These are phyloP conservation scores for Lentinula detonsa DNA, from an alignment of 768 basidiomycete species.

Conservation along the genomic window DNA sequence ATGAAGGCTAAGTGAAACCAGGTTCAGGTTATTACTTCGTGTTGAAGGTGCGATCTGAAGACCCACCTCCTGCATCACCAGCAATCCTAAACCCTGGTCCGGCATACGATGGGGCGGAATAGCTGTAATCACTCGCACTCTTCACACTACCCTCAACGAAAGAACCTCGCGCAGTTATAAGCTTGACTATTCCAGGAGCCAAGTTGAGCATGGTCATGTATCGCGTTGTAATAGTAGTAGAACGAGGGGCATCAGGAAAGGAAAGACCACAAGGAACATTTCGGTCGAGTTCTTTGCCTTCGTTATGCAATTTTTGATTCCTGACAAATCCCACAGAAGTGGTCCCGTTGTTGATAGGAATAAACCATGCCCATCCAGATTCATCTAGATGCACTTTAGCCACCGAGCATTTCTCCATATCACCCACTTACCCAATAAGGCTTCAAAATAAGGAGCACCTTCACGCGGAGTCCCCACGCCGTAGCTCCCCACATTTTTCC, in stretches of 20 bases:
- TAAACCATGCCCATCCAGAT: constrained; percentile 70
- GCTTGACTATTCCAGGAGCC: constrained; percentile 19
- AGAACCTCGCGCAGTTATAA: constrained; percentile 18
- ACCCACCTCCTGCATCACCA: constrained; percentile 62
- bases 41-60: neutral
- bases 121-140: constrained; percentile 58
- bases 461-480: constrained; percentile 42
- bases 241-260: constrained; percentile 17
- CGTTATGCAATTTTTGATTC: constrained; percentile 44
- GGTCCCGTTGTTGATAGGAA: constrained; percentile 57
- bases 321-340: constrained; percentile 61
- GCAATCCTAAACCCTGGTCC: constrained; percentile 51
- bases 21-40: neutral
- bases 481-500: constrained; percentile 50
- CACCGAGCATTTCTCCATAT: neutral
- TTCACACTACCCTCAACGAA: constrained; percentile 40
- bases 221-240: constrained; percentile 12
- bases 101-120: constrained; percentile 53
- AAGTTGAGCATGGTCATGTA: constrained; percentile 19
- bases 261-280: constrained; percentile 13
- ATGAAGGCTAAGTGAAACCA: constrained; percentile 44
- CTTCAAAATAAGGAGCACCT: constrained; percentile 67
- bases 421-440: constrained; percentile 45
- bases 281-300: constrained; percentile 17
- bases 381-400: constrained; percentile 35